These are phyloP conservation scores for Cladobotryum mycophilum DNA, from an alignment of 2,329 filamentous ascomycete genomes.

Conservation along the genomic window DNA sequence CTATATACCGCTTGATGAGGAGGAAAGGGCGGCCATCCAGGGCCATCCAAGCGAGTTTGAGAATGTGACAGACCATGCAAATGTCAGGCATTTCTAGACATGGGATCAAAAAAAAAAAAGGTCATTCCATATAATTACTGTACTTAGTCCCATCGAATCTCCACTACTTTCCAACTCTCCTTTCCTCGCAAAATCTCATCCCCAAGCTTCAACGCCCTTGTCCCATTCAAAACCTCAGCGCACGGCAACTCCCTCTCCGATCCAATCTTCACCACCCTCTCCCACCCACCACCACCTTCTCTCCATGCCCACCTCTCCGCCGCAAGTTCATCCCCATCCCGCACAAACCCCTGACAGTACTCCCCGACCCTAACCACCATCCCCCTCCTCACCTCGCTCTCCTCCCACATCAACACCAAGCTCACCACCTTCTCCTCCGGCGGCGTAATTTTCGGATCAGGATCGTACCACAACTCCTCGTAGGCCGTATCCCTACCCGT, in stretches of 20 bases:
- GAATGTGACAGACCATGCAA: not conserved
- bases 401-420: slow-evolving; percentile 1
- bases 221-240: slow-evolving; percentile 14
- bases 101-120: not conserved
- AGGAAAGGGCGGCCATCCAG: slow-evolving; percentile 43
- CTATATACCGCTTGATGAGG: slow-evolving; percentile 37
- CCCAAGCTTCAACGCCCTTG: not conserved
- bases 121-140: not conserved
- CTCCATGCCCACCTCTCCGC: slow-evolving; percentile 51
- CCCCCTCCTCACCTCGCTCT: slow-evolving; percentile 33
- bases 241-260: slow-evolving; percentile 31
- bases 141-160: not conserved
- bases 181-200: not conserved
- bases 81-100: not conserved
- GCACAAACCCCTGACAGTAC: slow-evolving; percentile 50
- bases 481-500: slow-evolving; percentile 49
- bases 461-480: slow-evolving; percentile 60
- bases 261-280: slow-evolving; percentile 30
- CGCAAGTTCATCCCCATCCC: slow-evolving; percentile 35
- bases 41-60: slow-evolving; percentile 26
- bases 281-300: slow-evolving; percentile 26
- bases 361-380: slow-evolving; percentile 48
- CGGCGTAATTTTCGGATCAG: slow-evolving; percentile 22
- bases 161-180: slow-evolving; percentile 13
- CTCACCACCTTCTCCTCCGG: slow-evolving; percentile 1